A percentile compares a stretch with the other conserved stretches of the same genome.
phyloP scores from a whole-genome alignment of 441 rosid genomes.

The Adansonia rubrostipa region DNA sequence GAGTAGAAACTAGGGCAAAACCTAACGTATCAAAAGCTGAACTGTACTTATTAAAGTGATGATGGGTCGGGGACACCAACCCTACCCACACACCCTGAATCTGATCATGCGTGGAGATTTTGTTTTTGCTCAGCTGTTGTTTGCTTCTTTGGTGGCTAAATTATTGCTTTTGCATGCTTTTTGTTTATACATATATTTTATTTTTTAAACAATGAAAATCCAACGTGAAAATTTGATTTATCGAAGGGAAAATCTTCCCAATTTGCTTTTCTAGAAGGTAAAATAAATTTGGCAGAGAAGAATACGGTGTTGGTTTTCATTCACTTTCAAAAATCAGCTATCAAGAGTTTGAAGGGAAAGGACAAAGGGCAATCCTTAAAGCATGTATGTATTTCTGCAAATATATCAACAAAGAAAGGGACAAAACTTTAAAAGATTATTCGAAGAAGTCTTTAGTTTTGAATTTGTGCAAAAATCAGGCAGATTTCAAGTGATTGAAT shows the following conservation, averaged over 20 bases:
- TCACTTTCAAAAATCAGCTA: not conserved
- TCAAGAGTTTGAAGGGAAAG: not conserved
- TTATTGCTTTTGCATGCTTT: conserved; percentile 2
- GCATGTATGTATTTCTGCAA: not conserved
- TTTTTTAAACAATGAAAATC: not conserved
- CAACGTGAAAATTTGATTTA: not conserved
- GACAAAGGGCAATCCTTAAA: conserved; percentile 8
- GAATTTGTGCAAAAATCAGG: not conserved
- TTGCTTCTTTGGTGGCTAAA: not conserved
- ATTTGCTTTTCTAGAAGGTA: not conserved
- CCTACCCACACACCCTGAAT: not conserved
- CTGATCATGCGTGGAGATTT: not conserved
- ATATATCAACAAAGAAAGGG: not conserved
- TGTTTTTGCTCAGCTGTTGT: not conserved
- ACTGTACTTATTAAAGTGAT: not conserved
- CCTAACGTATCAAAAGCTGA: no score
- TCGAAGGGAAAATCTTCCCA: not conserved
- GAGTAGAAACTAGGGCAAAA: not conserved
- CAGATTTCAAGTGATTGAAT: not conserved
- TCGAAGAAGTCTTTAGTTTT: not conserved
- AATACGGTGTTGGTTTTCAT: not conserved
- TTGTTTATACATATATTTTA: no score
- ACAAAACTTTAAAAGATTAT: not conserved
- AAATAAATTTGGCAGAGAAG: not conserved
- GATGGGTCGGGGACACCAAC: not conserved